Evolutionary conservation across 2,329 filamentous ascomycete species (phyloP).

Genomic region (Penicillium sp.): DNA sequence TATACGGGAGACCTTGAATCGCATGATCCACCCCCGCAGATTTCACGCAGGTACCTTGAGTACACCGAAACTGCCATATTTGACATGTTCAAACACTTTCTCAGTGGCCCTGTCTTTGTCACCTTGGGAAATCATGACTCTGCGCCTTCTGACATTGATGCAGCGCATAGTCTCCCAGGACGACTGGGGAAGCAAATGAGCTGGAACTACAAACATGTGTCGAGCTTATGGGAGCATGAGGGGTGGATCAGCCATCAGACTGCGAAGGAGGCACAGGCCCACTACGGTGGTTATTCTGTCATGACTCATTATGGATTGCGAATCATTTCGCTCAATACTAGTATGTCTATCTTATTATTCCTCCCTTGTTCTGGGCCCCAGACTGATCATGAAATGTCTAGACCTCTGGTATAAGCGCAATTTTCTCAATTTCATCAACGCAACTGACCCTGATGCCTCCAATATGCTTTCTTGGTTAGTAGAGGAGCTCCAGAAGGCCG

Average conservation of each 20-base stretch:
- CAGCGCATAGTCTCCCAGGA: conserved; percentile 58
- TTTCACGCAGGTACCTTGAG: conserved; percentile 57
- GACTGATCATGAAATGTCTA: not conserved
- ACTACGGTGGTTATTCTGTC: conserved; percentile 62
- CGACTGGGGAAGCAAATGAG: conserved; percentile 59
- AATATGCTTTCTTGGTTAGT: conserved; percentile 57
- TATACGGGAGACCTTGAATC: conserved; percentile 63
- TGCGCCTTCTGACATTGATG: conserved; percentile 58
- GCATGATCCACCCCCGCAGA: conserved; percentile 57
- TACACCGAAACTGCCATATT: conserved; percentile 60
- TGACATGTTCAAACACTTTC: conserved; percentile 60
- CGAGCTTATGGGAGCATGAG: conserved; percentile 60
- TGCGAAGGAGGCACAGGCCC: conserved; percentile 53
- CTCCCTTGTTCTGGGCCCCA: not conserved
- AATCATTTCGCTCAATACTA: conserved; percentile 59
- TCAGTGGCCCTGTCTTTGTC: conserved; percentile 60
- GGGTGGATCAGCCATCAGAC: conserved; percentile 56
- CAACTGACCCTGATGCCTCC: conserved; percentile 54
- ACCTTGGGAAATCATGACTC: conserved; percentile 64
- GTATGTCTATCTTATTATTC: conserved; percentile 49
- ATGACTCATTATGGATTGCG: conserved; percentile 58
- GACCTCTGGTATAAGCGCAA: conserved; percentile 43
- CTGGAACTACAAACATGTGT: conserved; percentile 63
- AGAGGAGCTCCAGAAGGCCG: conserved; percentile 56
- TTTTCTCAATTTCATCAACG: conserved; percentile 58